These are phyloP conservation scores for Jacaranda mimosifolia DNA, from an alignment of 257 asterid genomes.

Conservation along the genomic window DNA sequence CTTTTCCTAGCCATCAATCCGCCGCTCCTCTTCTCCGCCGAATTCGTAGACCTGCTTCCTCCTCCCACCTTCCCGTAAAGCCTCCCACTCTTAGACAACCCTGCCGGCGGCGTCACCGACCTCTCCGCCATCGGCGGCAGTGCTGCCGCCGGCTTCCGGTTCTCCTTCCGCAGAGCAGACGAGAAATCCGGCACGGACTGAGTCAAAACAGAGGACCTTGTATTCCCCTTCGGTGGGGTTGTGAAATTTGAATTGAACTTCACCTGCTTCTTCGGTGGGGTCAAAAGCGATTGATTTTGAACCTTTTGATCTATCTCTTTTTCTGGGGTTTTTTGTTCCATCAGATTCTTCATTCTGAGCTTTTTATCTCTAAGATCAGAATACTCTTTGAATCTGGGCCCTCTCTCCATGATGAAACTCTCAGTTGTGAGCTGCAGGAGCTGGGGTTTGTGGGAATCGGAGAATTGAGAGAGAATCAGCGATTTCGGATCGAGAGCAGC, in stretches of 20 bases:
- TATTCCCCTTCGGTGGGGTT: constrained; percentile 67
- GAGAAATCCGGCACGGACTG: constrained; percentile 96
- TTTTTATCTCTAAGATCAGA: constrained; percentile 78
- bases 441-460: constrained; percentile 58
- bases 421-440: constrained; percentile 63
- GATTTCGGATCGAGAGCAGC: constrained; percentile 72
- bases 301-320: constrained; percentile 8
- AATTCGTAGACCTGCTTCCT: constrained; percentile 77
- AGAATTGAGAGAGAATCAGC: constrained; percentile 65
- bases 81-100: constrained; percentile 58
- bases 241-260: constrained; percentile 58
- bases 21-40: constrained; percentile 77
- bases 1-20: constrained; percentile 82
- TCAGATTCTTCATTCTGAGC: constrained; percentile 48
- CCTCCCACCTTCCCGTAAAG: constrained; percentile 58
- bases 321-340: constrained; percentile 31
- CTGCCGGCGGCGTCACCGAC: constrained; percentile 61
- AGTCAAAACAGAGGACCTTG: constrained; percentile 56
- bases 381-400: constrained; percentile 81
- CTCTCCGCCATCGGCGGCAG: constrained; percentile 65
- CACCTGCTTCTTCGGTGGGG: constrained; percentile 79
- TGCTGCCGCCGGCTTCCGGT: constrained; percentile 69
- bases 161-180: constrained; percentile 80
- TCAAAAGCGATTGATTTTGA: constrained; percentile 42
- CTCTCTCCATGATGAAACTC: constrained; percentile 64